phyloP scores from a whole-genome alignment of 1,284 basidiomycete genomes.

The Puccinia polysora region DNA sequence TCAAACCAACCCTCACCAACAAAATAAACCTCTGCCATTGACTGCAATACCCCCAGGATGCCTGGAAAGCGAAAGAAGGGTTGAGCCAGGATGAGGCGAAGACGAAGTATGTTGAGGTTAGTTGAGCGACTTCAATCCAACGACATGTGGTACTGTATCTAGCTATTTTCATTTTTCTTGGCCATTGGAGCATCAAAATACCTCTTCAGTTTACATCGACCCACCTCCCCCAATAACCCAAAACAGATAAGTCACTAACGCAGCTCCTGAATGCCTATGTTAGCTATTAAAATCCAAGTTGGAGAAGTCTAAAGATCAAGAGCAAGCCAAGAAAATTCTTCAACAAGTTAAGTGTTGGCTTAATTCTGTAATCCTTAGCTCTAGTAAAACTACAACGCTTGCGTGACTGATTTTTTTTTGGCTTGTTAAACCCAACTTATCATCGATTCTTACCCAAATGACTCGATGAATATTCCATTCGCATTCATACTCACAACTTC shows the following conservation, averaged over 20 bases:
- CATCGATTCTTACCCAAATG: no score
- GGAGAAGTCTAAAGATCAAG: slow-evolving; percentile 1
- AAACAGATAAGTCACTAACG: no score
- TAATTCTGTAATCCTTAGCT: no score
- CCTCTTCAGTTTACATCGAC: background rate
- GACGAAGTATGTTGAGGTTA: slow-evolving; percentile 27
- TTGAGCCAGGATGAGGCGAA: slow-evolving; percentile 28
- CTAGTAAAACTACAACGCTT: no score
- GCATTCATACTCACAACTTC: no score
- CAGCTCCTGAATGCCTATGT: background rate
- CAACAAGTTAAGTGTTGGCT: slow-evolving; percentile 24
- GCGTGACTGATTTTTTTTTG: no score
- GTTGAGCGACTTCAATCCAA: background rate
- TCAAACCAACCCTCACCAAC: no score
- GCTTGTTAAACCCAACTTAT: no score
- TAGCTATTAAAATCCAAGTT: slow-evolving; percentile 28
- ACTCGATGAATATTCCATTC: no score
- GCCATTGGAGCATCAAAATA: background rate
- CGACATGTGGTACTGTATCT: background rate
- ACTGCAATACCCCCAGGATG: slow-evolving; percentile 30
- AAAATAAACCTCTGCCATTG: no score
- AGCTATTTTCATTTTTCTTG: background rate
- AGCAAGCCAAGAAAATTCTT: slow-evolving; percentile 29
- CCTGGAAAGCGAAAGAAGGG: slow-evolving; percentile 31
- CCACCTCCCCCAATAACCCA: no score